phyloP scores from a whole-genome alignment of 2,329 filamentous ascomycete species.

The Bertia moriformis region DNA sequence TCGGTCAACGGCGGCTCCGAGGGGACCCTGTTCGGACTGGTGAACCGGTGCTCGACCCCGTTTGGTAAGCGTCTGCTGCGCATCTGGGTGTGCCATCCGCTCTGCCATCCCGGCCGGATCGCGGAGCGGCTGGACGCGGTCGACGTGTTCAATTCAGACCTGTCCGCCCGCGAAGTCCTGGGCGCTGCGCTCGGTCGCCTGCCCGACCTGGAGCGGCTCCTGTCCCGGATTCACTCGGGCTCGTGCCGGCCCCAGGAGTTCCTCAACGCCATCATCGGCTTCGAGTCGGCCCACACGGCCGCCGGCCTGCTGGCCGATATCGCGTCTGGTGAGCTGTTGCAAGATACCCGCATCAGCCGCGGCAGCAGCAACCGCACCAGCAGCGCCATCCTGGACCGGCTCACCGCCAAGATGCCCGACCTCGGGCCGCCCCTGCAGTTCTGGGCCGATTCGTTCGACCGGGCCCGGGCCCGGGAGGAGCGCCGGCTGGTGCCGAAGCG shows the following conservation, averaged over 20 bases:
- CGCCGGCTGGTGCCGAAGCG: slow-evolving; percentile 73
- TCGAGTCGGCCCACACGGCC: slow-evolving; percentile 94
- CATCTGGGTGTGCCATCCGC: slow-evolving; percentile 92
- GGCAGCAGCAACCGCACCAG: too few species aligned
- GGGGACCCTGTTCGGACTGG: slow-evolving; percentile 75
- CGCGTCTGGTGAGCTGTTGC: too few species aligned
- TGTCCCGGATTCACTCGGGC: slow-evolving; percentile 85
- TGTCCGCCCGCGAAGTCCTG: slow-evolving; percentile 70
- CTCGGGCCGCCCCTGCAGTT: slow-evolving; percentile 59
- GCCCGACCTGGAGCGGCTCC: slow-evolving; percentile 83
- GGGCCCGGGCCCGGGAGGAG: slow-evolving; percentile 60
- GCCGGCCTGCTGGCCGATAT: slow-evolving; percentile 65
- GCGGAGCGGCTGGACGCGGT: slow-evolving; percentile 90
- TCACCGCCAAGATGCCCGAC: slow-evolving; percentile 76
- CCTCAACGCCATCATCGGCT: slow-evolving; percentile 81
- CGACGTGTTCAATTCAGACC: slow-evolving; percentile 77
- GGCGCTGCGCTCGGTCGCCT: slow-evolving; percentile 76
- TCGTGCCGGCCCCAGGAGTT: slow-evolving; percentile 87
- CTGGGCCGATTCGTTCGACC: slow-evolving; percentile 88
- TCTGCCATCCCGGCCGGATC: slow-evolving; percentile 75
- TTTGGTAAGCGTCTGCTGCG: slow-evolving; percentile 94
- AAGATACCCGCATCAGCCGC: too few species aligned
- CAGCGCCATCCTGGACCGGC: slow-evolving; percentile 68
- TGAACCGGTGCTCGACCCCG: slow-evolving; percentile 89
- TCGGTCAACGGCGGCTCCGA: slow-evolving; percentile 72